Evolutionary conservation across 257 asterid genomes (phyloP), one percentile per base, ranked within the genome.

Genomic region (Knoxia roxburghii): DNA sequence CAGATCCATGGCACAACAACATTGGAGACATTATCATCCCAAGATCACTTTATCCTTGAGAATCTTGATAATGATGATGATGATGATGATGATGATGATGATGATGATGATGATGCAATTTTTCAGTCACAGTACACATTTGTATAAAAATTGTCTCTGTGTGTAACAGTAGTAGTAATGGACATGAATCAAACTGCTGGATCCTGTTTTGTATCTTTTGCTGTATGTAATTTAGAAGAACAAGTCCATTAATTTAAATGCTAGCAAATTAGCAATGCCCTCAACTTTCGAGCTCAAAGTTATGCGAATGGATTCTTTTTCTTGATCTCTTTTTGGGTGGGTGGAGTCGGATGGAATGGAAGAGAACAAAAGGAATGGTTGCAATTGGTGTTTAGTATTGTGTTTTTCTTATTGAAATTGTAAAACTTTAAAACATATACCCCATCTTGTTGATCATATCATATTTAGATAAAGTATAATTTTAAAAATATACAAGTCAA

Each of bases 1-100:
- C 97, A 20, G 97, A 93, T 46, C 97, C 99, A 52, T 93, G 99
- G 99, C 99, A 93, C 95, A 85, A 88, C 86, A 93, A 86, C 89
- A 90, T 90, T 50, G 97, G 99, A 43, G 89, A 88, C 35, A 14
- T 93, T 29, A 29, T 93, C 59, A 86, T 93, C 71, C 99, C 97
- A 0, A 76, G 45, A 60, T 17, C 73, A 20, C 0, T 84, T 80
- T 73, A 41, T 0, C 90, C 86, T 69, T 78, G 68, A 74, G 68
- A 72, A 67, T 27, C 2, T 14, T 62, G 32, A 29, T 18, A 7
- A 27, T 29, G 40, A 32, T n/a, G 40, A 67, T 35, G 61, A n/a
- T 62, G 32, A 29, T 18, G n/a, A 27, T 29, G 40, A 32, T n/a
- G 40, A 67, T 35, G n/a, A n/a, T 62, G 32, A 29, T 18, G n/a